Conservation (phyloP, 805 yeast species). For the Zygosaccharomyces lentus region DNA sequence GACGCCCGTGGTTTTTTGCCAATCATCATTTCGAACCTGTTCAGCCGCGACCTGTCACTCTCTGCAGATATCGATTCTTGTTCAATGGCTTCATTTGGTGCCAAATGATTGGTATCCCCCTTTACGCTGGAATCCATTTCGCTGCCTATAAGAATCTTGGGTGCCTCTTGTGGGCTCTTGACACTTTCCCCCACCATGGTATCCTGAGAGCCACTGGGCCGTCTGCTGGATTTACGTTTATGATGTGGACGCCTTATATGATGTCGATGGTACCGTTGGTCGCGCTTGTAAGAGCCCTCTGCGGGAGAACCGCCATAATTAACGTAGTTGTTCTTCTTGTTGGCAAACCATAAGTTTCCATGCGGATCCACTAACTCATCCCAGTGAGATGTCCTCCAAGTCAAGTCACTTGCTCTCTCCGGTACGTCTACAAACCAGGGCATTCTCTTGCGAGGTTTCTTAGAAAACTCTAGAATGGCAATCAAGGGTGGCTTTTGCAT, state of each 20-base stretch:
- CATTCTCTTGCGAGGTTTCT: conserved; percentile 43
- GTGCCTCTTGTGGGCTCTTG: background rate
- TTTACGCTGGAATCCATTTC: background rate
- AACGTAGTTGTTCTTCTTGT: background rate
- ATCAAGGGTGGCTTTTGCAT: conserved; percentile 55
- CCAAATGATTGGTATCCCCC: background rate
- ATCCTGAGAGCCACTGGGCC: background rate
- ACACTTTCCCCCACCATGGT: background rate
- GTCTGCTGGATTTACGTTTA: background rate
- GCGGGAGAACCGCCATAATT: conserved; percentile 1
- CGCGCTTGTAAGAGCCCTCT: conserved; percentile 8
- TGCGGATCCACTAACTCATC: conserved; percentile 29
- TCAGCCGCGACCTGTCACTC: conserved; percentile 14
- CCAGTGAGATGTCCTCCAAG: conserved; percentile 45
- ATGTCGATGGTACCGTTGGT: conserved; percentile 13
- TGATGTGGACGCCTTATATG: conserved; percentile 8
- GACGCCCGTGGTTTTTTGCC: conserved; percentile 21
- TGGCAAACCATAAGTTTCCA: conserved; percentile 28
- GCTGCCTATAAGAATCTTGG: conserved; percentile 1
- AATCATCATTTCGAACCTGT: conserved; percentile 25
- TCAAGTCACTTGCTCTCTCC: conserved; percentile 52
- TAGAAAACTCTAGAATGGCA: conserved; percentile 51
- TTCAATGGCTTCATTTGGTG: conserved; percentile 12
- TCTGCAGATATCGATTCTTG: conserved; percentile 10
- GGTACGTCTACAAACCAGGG: conserved; percentile 63